phyloP scores from a whole-genome alignment of 2,329 filamentous ascomycete species.

The Chrysoporthe cubensis region DNA sequence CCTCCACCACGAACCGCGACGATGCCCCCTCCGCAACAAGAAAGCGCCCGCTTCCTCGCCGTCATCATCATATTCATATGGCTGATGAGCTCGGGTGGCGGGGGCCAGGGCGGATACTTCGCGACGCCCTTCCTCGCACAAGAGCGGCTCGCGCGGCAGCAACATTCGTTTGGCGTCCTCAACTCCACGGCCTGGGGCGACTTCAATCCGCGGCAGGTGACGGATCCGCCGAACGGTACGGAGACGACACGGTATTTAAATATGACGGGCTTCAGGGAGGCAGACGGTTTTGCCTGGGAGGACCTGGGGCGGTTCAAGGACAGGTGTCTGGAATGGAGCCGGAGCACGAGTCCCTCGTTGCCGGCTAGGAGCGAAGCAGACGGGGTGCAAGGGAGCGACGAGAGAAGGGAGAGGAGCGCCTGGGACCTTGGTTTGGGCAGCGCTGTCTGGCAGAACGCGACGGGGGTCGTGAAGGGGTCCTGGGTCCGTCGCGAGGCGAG shows the following conservation, averaged over 20 bases:
- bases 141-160: slow-evolving; percentile 55
- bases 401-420: slow-evolving; percentile 9
- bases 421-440: slow-evolving; percentile 38
- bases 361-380: slow-evolving; percentile 42
- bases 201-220: slow-evolving; percentile 51
- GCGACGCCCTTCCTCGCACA: slow-evolving; percentile 46
- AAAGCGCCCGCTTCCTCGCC: slow-evolving; percentile 49
- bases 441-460: slow-evolving; percentile 76
- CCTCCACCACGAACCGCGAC: slow-evolving; percentile 33
- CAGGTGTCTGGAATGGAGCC: slow-evolving; percentile 65
- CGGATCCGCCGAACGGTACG: slow-evolving; percentile 36
- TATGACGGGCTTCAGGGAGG: slow-evolving; percentile 74
- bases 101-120: slow-evolving; percentile 47
- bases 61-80: slow-evolving; percentile 50
- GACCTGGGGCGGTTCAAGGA: slow-evolving; percentile 69
- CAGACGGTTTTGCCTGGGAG: slow-evolving; percentile 79
- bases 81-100: slow-evolving; percentile 47
- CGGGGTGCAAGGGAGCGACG: slow-evolving; percentile 43
- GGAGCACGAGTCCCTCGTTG: slow-evolving; percentile 49
- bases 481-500: slow-evolving; percentile 67
- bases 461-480: slow-evolving; percentile 74
- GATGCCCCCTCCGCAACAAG: slow-evolving; percentile 49
- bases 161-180: slow-evolving; percentile 55
- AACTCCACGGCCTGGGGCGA: slow-evolving; percentile 64
- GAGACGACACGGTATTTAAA: slow-evolving; percentile 59